phyloP scores from a whole-genome alignment of 202 grass and related monocot species.

The Zizania palustris region DNA sequence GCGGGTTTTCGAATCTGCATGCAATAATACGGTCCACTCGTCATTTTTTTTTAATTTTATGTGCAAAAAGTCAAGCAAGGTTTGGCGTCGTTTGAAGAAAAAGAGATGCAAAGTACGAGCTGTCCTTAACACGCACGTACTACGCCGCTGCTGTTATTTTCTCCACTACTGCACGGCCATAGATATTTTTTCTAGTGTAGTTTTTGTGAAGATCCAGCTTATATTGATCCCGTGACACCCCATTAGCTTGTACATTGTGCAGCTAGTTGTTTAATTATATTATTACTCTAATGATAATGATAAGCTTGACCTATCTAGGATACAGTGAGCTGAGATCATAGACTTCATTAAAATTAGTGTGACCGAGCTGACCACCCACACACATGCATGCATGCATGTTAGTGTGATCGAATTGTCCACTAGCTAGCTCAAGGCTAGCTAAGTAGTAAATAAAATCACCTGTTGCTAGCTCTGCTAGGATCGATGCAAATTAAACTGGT shows the following conservation, averaged over 20 bases:
- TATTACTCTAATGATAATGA: background rate
- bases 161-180: background rate
- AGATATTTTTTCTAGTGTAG: background rate
- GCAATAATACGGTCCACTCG: background rate
- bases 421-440: too few relatives aligned
- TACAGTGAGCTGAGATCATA: background rate
- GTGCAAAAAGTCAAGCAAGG: background rate
- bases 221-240: slow-evolving; percentile 28
- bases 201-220: background rate
- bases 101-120: background rate
- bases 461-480: background rate
- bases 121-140: background rate
- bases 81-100: background rate
- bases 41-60: background rate
- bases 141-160: background rate
- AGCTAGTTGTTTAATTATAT: slow-evolving; percentile 19
- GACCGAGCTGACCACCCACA: background rate
- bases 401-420: background rate
- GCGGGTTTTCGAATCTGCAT: background rate
- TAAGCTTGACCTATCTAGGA: slow-evolving; percentile 24
- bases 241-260: background rate
- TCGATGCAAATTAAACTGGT: background rate
- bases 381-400: background rate
- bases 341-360: background rate
- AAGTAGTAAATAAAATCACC: background rate